Evolutionary conservation across 208 protist species (phyloP).

Genomic region (Crithidia sp.): DNA sequence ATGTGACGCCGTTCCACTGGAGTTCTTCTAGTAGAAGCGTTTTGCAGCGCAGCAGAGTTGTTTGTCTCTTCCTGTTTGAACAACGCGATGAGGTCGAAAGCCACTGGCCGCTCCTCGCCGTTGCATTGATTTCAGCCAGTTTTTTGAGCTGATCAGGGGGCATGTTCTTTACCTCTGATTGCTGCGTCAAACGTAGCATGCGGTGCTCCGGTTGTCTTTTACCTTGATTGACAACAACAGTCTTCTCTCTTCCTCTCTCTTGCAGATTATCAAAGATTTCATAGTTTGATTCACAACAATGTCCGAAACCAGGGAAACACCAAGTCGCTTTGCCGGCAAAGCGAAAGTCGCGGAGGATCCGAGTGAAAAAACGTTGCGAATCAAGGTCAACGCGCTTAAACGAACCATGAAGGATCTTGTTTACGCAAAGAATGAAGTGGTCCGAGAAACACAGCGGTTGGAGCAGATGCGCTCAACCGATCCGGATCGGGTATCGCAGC

Average conservation of each 20-base stretch:
- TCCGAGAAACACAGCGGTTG: conserved; percentile 52
- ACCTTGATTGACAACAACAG: no score
- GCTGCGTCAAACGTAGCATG: no score
- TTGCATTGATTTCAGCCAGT: no score
- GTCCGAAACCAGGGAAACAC: conserved; percentile 29
- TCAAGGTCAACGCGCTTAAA: conserved; percentile 69
- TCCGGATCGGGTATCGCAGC: conserved; percentile 67
- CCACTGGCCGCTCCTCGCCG: no score
- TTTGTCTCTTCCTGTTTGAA: no score
- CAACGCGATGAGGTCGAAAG: no score
- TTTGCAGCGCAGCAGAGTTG: no score
- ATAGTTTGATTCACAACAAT: conserved; percentile 26
- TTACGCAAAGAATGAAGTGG: conserved; percentile 71
- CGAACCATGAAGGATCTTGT: conserved; percentile 75
- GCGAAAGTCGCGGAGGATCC: conserved; percentile 51
- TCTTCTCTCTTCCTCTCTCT: conserved; percentile 23
- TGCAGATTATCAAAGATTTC: neutral
- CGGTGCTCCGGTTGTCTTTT: no score
- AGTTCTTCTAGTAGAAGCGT: no score
- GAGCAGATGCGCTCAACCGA: conserved; percentile 46
- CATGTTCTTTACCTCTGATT: no score
- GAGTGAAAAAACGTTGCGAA: conserved; percentile 51
- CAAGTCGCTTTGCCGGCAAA: conserved; percentile 52
- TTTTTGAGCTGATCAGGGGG: no score
- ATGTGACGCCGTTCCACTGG: no score